Percentiles rank a stretch among this genome's conserved stretches.
Conservation (phyloP, 2,329 filamentous ascomycete species). For the Aspergillus sp. region DNA sequence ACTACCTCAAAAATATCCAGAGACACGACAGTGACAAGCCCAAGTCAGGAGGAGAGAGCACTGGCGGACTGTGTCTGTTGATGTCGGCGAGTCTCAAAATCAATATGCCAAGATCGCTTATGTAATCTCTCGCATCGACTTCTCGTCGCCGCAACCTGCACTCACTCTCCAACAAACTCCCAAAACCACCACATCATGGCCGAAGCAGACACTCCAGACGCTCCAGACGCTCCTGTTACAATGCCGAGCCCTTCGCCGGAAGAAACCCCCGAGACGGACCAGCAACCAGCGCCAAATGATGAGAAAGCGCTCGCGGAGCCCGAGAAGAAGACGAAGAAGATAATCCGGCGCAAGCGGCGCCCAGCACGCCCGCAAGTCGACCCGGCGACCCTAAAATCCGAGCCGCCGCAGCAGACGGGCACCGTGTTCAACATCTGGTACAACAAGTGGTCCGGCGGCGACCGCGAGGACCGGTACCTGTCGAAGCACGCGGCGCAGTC, state of each 20-base stretch:
- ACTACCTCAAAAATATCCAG: constrained; percentile 1
- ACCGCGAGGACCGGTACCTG: constrained; percentile 83
- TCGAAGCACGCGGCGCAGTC: constrained; percentile 73
- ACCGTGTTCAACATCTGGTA: constrained; percentile 99
- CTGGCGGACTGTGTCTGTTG: too few species aligned
- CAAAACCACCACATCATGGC: constrained; percentile 15
- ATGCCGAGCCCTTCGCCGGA: constrained; percentile 41
- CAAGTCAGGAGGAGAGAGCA: too few species aligned
- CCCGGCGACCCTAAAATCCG: constrained; percentile 67
- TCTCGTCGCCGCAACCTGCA: too few species aligned
- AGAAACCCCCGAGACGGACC: constrained; percentile 32
- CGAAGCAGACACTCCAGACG: constrained; percentile 15
- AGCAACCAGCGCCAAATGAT: constrained; percentile 6
- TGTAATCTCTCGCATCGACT: constrained; percentile 1
- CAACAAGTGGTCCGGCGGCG: constrained; percentile 95
- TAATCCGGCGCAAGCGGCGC: constrained; percentile 80
- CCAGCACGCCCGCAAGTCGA: constrained; percentile 90
- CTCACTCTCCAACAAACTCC: constrained; percentile 2
- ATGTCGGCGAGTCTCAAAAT: constrained; percentile 9
- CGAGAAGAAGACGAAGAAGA: constrained; percentile 69
- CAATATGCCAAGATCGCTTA: constrained; percentile 6
- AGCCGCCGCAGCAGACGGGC: constrained; percentile 83
- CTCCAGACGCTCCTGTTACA: constrained; percentile 34
- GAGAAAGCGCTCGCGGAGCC: constrained; percentile 12
- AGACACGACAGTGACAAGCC: background rate